Evolutionary conservation across 75 land plant genomes (phyloP), one percentile per base, ranked within the genome.

Genomic region (Picea glauca): DNA sequence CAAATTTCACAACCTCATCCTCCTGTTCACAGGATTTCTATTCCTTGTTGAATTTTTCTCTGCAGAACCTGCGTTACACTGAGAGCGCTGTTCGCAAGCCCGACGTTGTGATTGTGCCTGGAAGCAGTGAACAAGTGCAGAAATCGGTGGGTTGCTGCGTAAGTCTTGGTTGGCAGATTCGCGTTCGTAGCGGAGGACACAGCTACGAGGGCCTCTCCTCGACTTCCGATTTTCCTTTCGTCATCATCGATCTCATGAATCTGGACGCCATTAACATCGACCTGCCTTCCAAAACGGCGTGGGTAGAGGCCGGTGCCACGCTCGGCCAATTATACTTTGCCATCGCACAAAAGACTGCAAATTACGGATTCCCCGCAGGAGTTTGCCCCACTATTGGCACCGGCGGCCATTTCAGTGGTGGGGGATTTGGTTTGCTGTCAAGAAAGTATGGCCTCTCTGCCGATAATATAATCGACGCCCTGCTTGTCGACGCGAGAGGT

Each of bases 361-460:
- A 40, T 3, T 70, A 70, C 4, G 74, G 74, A 13, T 70, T 70
- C 50, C 68, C 68, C 3, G 68, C 68, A 5, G 68, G 68, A 5
- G 68, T 65, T 13, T 65, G 68, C 32, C 68, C 68, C 3, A 65
- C 68, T 9, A 30, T 65, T 2, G 68, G 68, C 30, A 8, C 30
- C 20, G 26, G 26, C 26, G 26, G 26, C 26, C 26, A 26, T 26
- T 26, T 26, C 26, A 26, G 26, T 26, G 26, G 26, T 26, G 26
- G 26, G 26, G 26, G 30, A 3, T 23, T 23, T 9, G 13, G 90
- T 14, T 23, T 86, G 26, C 72, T 81, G 17, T 80, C 88, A 0
- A n/a, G 90, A 12, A 88, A 85, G n/a, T 83, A 77, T 57, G 88
- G 90, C 32, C 67, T 83, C 12, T 26, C 26, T 26, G 26, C 26